Base-by-base conservation (phyloP, 2,329 filamentous ascomycete genomes). In the Plenodomus lindquistii region DNA sequence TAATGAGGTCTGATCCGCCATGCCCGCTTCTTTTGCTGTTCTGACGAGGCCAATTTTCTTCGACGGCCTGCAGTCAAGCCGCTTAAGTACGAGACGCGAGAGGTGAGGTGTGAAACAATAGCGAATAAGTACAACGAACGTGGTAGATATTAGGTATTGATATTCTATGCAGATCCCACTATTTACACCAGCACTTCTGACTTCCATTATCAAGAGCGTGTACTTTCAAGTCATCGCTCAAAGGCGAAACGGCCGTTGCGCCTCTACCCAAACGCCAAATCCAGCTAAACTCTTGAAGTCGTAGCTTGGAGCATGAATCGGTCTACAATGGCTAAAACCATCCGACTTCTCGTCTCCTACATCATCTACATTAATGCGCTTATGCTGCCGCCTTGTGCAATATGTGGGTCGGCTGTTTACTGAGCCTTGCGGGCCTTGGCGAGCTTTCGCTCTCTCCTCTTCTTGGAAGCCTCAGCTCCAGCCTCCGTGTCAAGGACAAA, bases 401-500 rank as follows among this genome's bases (percentile, higher is more conserved):
- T 29, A n/a, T 19, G 18, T 29, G 18, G 22, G 16, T 36, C 7
- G 21, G n/a, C 39, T 39, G 9, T 59, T 60, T 69, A 72, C 59
- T 66, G 59, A 2, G 78, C 77, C 81, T 91, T 91, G 46, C 51
- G 59, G 36, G 51, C 44, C 48, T 65, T 63, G n/a, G 83, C 82
- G 42, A 89, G 66, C 83, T 89, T 92, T 74, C 79, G 85, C 75
- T 94, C 91, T 51, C 91, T 84, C 69, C 92, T 86, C 70, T 81
- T 83, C 85, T 91, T 92, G 64, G 88, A 83, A 35, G 93, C 90
- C 75, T 95, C 93, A 31, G 89, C 84, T 44, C 89, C 91, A 57
- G 90, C 90, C 81, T 99, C 93, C 54, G 94, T 99, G 75, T 97
- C 92, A 60, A 97, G 82, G 63, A 86, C 73, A 73, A 88, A 96